These are phyloP conservation scores for Aspergillus thermomutatus DNA, from an alignment of 2,329 filamentous ascomycete genomes.

Conservation along the genomic window DNA sequence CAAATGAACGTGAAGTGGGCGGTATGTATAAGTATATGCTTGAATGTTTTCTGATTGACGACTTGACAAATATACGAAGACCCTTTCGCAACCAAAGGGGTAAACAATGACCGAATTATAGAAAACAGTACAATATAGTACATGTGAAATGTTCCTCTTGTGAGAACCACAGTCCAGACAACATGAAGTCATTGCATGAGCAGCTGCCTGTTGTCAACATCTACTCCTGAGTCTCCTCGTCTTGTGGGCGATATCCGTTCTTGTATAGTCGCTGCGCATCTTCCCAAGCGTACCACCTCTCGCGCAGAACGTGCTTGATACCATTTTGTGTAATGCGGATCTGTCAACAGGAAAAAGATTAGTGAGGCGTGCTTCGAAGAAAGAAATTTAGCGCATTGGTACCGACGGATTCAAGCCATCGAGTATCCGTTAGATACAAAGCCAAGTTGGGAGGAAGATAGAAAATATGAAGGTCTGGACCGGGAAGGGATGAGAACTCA, in stretches of 20 bases:
- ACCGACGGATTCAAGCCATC: neutral
- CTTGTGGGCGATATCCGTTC: constrained; percentile 34
- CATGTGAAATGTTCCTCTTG: neutral
- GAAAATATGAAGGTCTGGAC: neutral
- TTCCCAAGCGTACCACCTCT: constrained; percentile 80
- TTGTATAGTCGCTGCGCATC: constrained; percentile 38
- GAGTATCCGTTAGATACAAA: neutral
- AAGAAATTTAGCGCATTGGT: neutral
- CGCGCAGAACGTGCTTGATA: constrained; percentile 82
- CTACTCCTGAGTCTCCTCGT: constrained; percentile 20
- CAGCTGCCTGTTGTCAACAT: neutral
- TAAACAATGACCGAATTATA: neutral
- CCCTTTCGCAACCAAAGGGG: neutral
- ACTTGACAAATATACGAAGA: neutral
- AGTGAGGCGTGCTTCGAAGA: neutral
- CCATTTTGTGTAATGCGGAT: constrained; percentile 72
- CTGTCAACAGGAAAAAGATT: constrained; percentile 45
- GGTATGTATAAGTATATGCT: neutral
- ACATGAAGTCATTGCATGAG: neutral
- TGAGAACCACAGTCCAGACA: neutral
- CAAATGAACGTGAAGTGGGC: neutral
- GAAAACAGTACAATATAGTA: neutral
- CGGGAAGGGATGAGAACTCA: constrained; percentile 44
- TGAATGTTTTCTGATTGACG: neutral
- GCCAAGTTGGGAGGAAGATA: neutral